A percentile compares a stretch with the other conserved stretches of the same genome.
Conservation (phyloP, 2,329 filamentous ascomycete genomes). For the Aspergillus sp. region DNA sequence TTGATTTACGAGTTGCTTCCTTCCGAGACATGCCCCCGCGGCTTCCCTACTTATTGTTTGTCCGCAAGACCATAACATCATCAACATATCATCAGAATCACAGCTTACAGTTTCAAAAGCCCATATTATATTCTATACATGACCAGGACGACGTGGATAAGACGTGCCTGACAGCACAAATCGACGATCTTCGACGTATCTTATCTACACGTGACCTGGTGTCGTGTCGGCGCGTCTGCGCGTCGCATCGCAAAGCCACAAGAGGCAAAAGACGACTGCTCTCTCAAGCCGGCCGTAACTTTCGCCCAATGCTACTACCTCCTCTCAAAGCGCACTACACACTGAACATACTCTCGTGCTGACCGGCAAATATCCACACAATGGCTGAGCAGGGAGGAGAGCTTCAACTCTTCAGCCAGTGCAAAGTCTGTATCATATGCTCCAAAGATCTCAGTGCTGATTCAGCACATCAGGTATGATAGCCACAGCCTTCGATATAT, state of each 20-base stretch:
- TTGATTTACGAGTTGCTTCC: too few species aligned
- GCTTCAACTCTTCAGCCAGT: constrained; percentile 46
- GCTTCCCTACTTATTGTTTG: too few species aligned
- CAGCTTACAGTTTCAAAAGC: too few species aligned
- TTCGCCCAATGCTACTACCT: neutral
- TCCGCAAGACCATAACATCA: too few species aligned
- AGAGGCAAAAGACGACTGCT: neutral
- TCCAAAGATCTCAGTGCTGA: constrained; percentile 44
- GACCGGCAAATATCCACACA: constrained; percentile 9
- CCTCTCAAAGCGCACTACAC: neutral
- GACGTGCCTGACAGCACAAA: neutral
- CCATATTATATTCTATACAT: too few species aligned
- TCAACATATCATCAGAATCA: too few species aligned
- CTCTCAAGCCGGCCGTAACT: neutral
- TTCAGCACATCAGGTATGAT: constrained; percentile 43
- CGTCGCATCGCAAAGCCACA: constrained; percentile 19
- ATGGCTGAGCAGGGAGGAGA: constrained; percentile 33
- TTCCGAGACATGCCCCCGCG: too few species aligned
- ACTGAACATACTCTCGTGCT: neutral
- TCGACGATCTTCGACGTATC: neutral
- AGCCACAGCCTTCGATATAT: neutral
- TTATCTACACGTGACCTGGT: constrained; percentile 28
- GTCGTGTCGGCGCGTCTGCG: constrained; percentile 26
- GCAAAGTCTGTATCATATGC: constrained; percentile 49
- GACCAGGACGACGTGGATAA: too few species aligned